Conservation (phyloP, 305 asterid genomes). For the Fraxinus xanthoxyloides region DNA sequence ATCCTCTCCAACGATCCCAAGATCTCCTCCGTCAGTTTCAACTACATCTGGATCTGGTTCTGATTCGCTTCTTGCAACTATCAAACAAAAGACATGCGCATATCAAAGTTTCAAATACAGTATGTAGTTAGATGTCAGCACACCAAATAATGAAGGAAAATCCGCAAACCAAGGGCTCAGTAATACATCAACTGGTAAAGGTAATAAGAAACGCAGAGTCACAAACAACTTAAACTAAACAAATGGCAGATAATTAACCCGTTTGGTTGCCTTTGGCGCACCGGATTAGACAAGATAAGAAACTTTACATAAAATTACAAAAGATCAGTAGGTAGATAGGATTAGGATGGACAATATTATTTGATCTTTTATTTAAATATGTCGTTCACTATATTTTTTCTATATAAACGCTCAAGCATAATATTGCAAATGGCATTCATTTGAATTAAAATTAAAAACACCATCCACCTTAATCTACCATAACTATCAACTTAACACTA, state of each 20-base stretch:
- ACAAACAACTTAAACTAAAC: not conserved
- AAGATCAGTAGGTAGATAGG: not conserved
- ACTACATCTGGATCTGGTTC: conserved; percentile 58
- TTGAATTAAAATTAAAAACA: not conserved
- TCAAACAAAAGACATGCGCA: conserved; percentile 11
- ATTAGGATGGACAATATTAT: not conserved
- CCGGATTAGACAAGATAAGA: not conserved
- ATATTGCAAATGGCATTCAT: not conserved
- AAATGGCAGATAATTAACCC: not conserved
- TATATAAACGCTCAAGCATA: not conserved
- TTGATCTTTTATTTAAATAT: not conserved
- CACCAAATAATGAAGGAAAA: not conserved
- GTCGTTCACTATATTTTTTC: not conserved
- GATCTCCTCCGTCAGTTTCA: conserved; percentile 55
- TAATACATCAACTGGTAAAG: not conserved
- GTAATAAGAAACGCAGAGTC: not conserved
- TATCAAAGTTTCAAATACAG: not conserved
- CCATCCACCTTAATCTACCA: not conserved
- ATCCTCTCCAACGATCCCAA: conserved; percentile 89
- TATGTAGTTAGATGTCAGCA: not conserved
- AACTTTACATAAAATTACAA: no score
- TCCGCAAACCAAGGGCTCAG: not conserved
- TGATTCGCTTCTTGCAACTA: conserved; percentile 71
- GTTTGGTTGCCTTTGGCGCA: not conserved
- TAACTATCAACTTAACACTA: not conserved